A percentile compares a stretch with the other conserved stretches of the same genome.
Evolutionary conservation across 352 stramenopile genomes (phyloP).

Genomic region (Pythium angustatum): DNA sequence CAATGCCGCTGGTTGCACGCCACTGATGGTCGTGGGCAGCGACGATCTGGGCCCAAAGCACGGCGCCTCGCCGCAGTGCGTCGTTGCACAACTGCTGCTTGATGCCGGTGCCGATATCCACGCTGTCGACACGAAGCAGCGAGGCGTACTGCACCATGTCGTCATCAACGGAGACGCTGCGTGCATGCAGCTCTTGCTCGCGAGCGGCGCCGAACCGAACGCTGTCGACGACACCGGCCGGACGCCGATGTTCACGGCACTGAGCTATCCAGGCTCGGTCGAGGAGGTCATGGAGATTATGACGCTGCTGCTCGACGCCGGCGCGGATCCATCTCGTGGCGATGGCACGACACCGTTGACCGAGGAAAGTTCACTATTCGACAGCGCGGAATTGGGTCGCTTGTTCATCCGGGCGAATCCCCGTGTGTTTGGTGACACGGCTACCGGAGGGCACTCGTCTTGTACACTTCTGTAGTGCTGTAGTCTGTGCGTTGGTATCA

Average conservation of each 20-base stretch:
- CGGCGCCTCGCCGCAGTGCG: not conserved
- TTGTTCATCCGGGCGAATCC: not conserved
- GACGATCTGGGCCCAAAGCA: not conserved
- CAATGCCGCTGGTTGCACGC: not conserved
- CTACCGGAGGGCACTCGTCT: too few relatives aligned
- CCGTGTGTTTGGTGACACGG: too few relatives aligned
- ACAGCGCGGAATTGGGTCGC: not conserved
- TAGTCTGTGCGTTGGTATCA: too few relatives aligned
- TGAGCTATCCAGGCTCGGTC: too few relatives aligned
- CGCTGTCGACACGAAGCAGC: not conserved
- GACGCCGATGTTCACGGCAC: not conserved
- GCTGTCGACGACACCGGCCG: not conserved
- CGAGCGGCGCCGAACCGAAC: slow-evolving; percentile 1
- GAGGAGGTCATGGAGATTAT: too few relatives aligned
- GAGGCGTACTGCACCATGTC: not conserved
- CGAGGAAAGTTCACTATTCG: not conserved
- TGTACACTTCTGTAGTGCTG: too few relatives aligned
- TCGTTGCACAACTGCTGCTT: not conserved
- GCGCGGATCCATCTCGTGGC: not conserved
- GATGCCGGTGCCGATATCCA: not conserved
- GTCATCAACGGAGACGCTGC: too few relatives aligned
- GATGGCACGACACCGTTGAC: not conserved
- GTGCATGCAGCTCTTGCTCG: not conserved
- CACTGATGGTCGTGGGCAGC: not conserved
- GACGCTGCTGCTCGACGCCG: not conserved